These are phyloP conservation scores for Fusarium secorum DNA, from an alignment of 2,329 filamentous ascomycete species.

Conservation along the genomic window DNA sequence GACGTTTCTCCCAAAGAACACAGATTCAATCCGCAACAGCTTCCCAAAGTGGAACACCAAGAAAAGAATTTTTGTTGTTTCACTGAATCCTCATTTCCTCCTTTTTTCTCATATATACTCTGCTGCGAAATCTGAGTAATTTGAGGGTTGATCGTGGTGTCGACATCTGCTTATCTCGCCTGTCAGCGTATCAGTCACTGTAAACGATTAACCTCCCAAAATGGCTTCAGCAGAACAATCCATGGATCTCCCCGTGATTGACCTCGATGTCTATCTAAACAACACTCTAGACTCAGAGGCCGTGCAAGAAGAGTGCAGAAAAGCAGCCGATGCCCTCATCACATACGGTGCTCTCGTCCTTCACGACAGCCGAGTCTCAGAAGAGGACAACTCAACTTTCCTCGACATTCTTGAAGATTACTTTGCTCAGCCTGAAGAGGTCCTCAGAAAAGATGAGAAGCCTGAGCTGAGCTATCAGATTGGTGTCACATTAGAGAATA, in stretches of 20 bases:
- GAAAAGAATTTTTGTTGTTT: slow-evolving; percentile 11
- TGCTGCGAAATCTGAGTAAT: neutral
- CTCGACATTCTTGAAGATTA: slow-evolving; percentile 71
- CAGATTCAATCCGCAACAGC: slow-evolving; percentile 29
- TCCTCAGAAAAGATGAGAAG: slow-evolving; percentile 60
- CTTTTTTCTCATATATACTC: neutral
- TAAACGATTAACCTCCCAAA: neutral
- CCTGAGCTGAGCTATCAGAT: slow-evolving; percentile 68
- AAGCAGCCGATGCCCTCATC: slow-evolving; percentile 64
- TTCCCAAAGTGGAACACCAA: slow-evolving; percentile 29
- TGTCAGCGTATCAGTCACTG: neutral
- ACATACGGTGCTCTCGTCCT: slow-evolving; percentile 67
- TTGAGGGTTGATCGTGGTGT: neutral
- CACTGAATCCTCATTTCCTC: neutral
- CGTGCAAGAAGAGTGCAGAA: slow-evolving; percentile 60
- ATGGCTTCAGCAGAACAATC: slow-evolving; percentile 42
- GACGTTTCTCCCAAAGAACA: slow-evolving; percentile 16
- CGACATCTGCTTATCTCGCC: neutral
- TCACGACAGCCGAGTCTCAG: slow-evolving; percentile 66
- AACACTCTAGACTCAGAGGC: slow-evolving; percentile 52
- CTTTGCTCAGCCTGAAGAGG: slow-evolving; percentile 63
- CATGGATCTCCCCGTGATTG: slow-evolving; percentile 68
- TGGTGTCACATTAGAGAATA: slow-evolving; percentile 69
- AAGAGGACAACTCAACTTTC: slow-evolving; percentile 63
- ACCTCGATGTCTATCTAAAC: slow-evolving; percentile 65